A percentile compares a stretch with the other conserved stretches of the same genome.
These are phyloP conservation scores for Picea glauca DNA, from an alignment of 75 land plant species.

Conservation along the genomic window DNA sequence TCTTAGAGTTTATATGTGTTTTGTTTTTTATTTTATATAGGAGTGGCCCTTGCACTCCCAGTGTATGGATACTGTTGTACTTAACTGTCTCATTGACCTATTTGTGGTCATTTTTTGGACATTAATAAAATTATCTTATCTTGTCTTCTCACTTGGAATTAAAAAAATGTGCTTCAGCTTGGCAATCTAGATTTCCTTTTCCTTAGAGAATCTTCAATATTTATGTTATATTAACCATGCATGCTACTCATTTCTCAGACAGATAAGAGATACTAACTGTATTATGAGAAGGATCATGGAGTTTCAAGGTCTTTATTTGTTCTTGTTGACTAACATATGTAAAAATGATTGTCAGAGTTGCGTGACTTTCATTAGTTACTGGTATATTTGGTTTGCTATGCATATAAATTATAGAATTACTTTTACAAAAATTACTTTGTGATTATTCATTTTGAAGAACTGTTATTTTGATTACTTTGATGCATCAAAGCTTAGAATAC, in stretches of 20 bases:
- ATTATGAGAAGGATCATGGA: not conserved
- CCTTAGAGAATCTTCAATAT: not conserved
- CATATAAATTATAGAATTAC: not conserved
- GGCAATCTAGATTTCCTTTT: not conserved
- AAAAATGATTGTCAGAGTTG: not conserved
- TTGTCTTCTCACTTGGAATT: not conserved
- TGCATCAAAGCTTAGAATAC: not conserved
- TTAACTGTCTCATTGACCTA: too few species aligned
- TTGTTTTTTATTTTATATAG: too few species aligned
- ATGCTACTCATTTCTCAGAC: too few species aligned
- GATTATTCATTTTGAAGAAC: not conserved
- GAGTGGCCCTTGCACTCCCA: too few species aligned
- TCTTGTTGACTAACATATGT: not conserved
- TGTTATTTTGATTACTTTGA: not conserved
- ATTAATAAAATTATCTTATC: too few species aligned
- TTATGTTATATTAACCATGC: too few species aligned
- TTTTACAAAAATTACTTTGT: not conserved
- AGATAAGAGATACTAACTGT: not conserved
- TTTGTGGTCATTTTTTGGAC: too few species aligned
- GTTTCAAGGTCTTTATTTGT: not conserved
- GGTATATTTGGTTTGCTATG: not conserved
- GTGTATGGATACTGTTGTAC: too few species aligned
- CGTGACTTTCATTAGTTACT: not conserved
- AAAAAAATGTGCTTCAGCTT: not conserved
- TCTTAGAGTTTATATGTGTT: too few species aligned